Percentiles rank a stretch among this genome's conserved stretches.
Evolutionary conservation across 2,329 filamentous ascomycete species (phyloP).

Genomic region (Aschersonia sp.): DNA sequence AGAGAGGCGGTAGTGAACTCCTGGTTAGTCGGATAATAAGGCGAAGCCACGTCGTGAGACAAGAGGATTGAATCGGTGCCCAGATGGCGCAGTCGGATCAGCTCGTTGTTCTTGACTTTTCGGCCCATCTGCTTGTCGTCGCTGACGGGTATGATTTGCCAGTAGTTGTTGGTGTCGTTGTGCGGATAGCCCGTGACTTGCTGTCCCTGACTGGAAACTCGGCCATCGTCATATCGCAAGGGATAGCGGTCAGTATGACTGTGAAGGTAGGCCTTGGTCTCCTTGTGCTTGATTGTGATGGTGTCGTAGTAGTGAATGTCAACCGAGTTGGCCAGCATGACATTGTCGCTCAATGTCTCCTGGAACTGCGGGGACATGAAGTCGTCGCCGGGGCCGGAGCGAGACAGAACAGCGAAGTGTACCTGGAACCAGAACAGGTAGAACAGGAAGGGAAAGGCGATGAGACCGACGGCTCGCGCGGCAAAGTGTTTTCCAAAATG

Average conservation of each 20-base stretch:
- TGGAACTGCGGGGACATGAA: conserved; percentile 99
- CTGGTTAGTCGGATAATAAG: conserved; percentile 93
- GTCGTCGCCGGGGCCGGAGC: conserved; percentile 88
- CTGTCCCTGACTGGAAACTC: conserved; percentile 93
- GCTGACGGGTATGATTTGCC: conserved; percentile 70
- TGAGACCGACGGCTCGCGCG: conserved; percentile 73
- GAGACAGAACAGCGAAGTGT: conserved; percentile 78
- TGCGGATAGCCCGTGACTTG: conserved; percentile 96
- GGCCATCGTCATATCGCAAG: conserved; percentile 89
- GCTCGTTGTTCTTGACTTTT: conserved; percentile 66
- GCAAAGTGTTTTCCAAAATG: conserved; percentile 82
- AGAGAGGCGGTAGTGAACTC: conserved; percentile 78
- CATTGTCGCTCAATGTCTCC: conserved; percentile 88
- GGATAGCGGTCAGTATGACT: conserved; percentile 84
- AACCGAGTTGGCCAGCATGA: conserved; percentile 76
- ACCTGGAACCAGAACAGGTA: conserved; percentile 99
- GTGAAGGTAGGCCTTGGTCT: conserved; percentile 92
- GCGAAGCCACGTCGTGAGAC: conserved; percentile 93
- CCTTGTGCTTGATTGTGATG: conserved; percentile 85
- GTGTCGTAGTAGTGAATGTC: conserved; percentile 81
- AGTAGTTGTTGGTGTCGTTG: conserved; percentile 98
- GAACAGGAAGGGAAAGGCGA: conserved; percentile 87
- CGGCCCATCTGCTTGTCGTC: conserved; percentile 44
- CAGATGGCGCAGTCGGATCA: conserved; percentile 74
- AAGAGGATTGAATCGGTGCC: conserved; percentile 76